Evolutionary conservation across 495 filamentous ascomycete genomes (phyloP).

Genomic region (Talaromyces adpressus): DNA sequence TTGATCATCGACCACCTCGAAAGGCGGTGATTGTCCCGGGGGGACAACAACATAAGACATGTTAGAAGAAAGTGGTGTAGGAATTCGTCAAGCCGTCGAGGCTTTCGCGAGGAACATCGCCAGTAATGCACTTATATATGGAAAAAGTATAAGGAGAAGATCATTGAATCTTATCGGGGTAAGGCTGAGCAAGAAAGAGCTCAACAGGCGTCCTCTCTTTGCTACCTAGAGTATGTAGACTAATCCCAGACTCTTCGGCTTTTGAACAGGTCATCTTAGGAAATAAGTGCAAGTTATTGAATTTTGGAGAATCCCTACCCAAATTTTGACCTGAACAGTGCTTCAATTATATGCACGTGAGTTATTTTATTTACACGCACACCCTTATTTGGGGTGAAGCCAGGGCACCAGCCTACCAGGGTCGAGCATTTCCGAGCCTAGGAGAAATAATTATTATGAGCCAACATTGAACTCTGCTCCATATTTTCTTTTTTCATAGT

Average conservation of each 20-base stretch:
- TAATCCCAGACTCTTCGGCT: neutral
- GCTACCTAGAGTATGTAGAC: neutral
- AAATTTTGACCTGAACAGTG: neutral
- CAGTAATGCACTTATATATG: neutral
- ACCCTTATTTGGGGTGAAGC: neutral
- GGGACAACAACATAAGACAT: conserved; percentile 15
- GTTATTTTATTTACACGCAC: neutral
- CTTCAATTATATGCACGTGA: neutral
- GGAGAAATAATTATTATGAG: neutral
- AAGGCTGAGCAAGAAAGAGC: neutral
- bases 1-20: conserved; percentile 30
- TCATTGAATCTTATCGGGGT: neutral
- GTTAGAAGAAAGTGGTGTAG: neutral
- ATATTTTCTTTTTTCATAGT: neutral
- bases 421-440: neutral
- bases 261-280: neutral
- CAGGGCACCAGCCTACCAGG: neutral
- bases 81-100: neutral
- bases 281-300: neutral
- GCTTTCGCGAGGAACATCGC: neutral
- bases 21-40: conserved; percentile 32
- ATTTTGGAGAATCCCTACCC: neutral
- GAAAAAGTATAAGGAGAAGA: neutral
- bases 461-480: neutral
- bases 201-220: neutral